phyloP scores from a whole-genome alignment of 306 rosid genomes.

The Lotus japonicus region DNA sequence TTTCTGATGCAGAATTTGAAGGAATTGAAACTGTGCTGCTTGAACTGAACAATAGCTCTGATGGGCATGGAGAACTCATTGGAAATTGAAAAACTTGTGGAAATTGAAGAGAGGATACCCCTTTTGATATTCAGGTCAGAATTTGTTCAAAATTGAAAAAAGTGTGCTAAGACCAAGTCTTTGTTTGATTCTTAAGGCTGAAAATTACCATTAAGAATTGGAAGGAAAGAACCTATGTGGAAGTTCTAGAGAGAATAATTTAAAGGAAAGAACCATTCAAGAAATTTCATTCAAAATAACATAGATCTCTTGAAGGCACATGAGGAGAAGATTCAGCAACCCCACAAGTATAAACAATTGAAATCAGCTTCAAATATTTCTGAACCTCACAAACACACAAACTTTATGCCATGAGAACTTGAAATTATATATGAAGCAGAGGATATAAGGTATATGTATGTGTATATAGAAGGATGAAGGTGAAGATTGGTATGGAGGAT shows the following conservation, averaged over 20 bases:
- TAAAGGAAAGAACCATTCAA: neutral
- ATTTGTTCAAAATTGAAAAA: slow-evolving; percentile 13
- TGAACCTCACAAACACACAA: neutral
- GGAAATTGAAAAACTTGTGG: neutral
- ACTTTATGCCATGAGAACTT: neutral
- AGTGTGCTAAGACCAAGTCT: slow-evolving; percentile 22
- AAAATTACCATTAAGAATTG: slow-evolving; percentile 5
- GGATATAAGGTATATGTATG: neutral
- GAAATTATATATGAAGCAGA: slow-evolving; percentile 18
- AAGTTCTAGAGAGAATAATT: slow-evolving; percentile 9
- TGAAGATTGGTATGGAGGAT: slow-evolving; percentile 47
- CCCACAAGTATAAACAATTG: neutral
- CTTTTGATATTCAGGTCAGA: slow-evolving; percentile 18
- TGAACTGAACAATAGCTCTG: slow-evolving; percentile 28
- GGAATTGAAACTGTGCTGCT: slow-evolving; percentile 34
- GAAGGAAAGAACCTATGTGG: neutral
- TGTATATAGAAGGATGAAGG: slow-evolving; percentile 30
- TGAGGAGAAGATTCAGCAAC: slow-evolving; percentile 16
- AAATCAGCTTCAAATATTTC: neutral
- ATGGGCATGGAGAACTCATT: slow-evolving; percentile 28
- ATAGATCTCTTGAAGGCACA: slow-evolving; percentile 5
- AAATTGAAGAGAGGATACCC: neutral
- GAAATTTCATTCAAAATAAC: slow-evolving; percentile 27
- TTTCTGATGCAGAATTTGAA: slow-evolving; percentile 34
- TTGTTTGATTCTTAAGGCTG: slow-evolving; percentile 4